Percentiles rank a stretch among this genome's conserved stretches.
Conservation (phyloP, 2,329 filamentous ascomycete genomes). For the Fusarium zealandicum region DNA sequence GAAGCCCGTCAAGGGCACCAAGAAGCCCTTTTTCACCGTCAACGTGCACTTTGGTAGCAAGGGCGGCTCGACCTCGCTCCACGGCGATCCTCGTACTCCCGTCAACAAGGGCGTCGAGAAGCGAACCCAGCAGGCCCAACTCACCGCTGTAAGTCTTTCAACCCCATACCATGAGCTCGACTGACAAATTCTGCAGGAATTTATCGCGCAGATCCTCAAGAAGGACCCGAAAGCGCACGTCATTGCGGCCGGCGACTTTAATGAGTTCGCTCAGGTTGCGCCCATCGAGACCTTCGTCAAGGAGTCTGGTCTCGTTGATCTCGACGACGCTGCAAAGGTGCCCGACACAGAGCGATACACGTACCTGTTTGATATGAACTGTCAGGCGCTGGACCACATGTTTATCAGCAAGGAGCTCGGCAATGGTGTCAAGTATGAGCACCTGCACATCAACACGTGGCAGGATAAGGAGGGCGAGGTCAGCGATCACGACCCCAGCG, state of each 20-base stretch:
- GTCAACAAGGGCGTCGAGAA: slow-evolving; percentile 69
- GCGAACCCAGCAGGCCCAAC: slow-evolving; percentile 62
- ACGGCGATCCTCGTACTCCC: slow-evolving; percentile 71
- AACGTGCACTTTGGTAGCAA: slow-evolving; percentile 75
- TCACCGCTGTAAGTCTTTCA: slow-evolving; percentile 60
- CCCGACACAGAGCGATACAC: slow-evolving; percentile 69
- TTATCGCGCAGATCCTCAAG: slow-evolving; percentile 64
- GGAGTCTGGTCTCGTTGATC: slow-evolving; percentile 64
- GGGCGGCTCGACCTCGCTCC: slow-evolving; percentile 68
- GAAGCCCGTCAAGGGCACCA: slow-evolving; percentile 61
- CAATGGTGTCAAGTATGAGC: slow-evolving; percentile 61
- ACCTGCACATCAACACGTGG: slow-evolving; percentile 77
- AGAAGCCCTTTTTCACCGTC: slow-evolving; percentile 70
- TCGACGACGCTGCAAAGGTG: slow-evolving; percentile 66
- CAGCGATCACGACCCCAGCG: slow-evolving; percentile 74
- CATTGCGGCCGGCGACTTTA: slow-evolving; percentile 72
- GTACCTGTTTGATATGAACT: slow-evolving; percentile 74
- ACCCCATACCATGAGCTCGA: not conserved
- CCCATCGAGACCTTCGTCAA: slow-evolving; percentile 63
- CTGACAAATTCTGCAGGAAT: slow-evolving; percentile 48
- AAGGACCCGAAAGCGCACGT: slow-evolving; percentile 63
- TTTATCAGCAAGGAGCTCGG: slow-evolving; percentile 65
- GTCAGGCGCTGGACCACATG: slow-evolving; percentile 74
- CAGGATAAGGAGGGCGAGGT: slow-evolving; percentile 61
- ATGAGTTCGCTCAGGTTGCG: slow-evolving; percentile 71